Conservation (phyloP, 192 early-diverging fungal species). For the Coemansia reversa region DNA sequence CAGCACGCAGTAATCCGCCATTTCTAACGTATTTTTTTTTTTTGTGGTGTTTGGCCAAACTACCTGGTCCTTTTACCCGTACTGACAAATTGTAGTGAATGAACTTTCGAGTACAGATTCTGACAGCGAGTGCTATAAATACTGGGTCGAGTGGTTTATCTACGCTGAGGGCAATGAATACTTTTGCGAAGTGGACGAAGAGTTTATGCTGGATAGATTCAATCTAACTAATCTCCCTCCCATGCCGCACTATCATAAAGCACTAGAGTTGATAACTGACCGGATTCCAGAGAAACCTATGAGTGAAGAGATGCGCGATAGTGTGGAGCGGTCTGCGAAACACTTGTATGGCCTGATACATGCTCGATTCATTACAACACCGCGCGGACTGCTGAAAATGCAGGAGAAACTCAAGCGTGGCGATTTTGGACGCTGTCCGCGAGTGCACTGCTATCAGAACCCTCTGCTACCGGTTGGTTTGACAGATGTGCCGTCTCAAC, state of each 20-base stretch:
- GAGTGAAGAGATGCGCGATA: constrained; percentile 65
- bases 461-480: constrained; percentile 88
- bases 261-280: constrained; percentile 90
- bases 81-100: constrained; percentile 32
- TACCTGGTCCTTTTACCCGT: background rate
- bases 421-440: constrained; percentile 96
- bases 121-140: constrained; percentile 54
- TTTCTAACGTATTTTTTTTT: background rate
- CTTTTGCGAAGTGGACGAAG: constrained; percentile 98
- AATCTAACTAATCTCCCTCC: constrained; percentile 91
- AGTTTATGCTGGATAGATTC: constrained; percentile 95
- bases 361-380: constrained; percentile 92
- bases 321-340: constrained; percentile 84
- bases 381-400: constrained; percentile 91
- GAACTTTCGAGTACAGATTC: constrained; percentile 47
- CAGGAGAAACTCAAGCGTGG: constrained; percentile 90
- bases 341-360: constrained; percentile 99
- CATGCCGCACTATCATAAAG: constrained; percentile 86
- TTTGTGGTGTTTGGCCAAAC: background rate
- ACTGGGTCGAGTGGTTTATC: constrained; percentile 97
- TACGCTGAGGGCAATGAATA: constrained; percentile 92
- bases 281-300: constrained; percentile 44
- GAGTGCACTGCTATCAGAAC: constrained; percentile 89
- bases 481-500: constrained; percentile 78
- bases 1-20: background rate